These are phyloP conservation scores for Suillus cothurnatus DNA, from an alignment of 768 basidiomycete species.

Conservation along the genomic window DNA sequence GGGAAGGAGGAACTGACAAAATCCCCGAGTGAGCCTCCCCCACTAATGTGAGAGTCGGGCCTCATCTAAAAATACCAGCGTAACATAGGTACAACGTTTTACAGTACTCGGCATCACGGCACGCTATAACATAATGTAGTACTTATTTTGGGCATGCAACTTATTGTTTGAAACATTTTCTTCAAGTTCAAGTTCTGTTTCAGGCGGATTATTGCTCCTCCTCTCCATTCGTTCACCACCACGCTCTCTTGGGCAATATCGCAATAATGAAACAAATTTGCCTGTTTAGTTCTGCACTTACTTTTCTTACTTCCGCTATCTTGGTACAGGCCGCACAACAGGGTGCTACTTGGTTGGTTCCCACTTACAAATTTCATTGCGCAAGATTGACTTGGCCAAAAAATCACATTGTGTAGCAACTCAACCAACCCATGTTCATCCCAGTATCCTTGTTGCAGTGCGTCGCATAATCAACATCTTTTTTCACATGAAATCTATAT, in stretches of 20 bases:
- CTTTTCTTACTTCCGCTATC: slow-evolving; percentile 20
- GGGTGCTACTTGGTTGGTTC: slow-evolving; percentile 30
- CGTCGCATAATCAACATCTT: slow-evolving; percentile 19
- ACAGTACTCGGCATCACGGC: not conserved
- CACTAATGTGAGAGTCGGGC: too few relatives aligned
- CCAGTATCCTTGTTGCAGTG: slow-evolving; percentile 47
- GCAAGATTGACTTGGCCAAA: slow-evolving; percentile 4
- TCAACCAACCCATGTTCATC: slow-evolving; percentile 38
- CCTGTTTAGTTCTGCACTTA: slow-evolving; percentile 24
- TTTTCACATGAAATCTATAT: not conserved
- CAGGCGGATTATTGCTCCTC: not conserved
- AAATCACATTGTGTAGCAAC: slow-evolving; percentile 37
- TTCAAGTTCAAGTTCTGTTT: not conserved
- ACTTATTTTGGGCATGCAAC: not conserved
- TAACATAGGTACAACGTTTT: too few relatives aligned
- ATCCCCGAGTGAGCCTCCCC: too few relatives aligned
- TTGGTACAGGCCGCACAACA: slow-evolving; percentile 26
- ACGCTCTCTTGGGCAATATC: slow-evolving; percentile 22
- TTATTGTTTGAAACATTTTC: not conserved
- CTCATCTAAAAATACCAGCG: too few relatives aligned
- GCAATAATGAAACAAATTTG: not conserved
- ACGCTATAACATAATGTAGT: not conserved
- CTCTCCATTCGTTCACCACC: not conserved
- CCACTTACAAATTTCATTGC: not conserved
- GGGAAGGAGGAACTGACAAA: too few relatives aligned